Conservation (phyloP, 164 flowering plant species). For the Berberis thunbergii region DNA sequence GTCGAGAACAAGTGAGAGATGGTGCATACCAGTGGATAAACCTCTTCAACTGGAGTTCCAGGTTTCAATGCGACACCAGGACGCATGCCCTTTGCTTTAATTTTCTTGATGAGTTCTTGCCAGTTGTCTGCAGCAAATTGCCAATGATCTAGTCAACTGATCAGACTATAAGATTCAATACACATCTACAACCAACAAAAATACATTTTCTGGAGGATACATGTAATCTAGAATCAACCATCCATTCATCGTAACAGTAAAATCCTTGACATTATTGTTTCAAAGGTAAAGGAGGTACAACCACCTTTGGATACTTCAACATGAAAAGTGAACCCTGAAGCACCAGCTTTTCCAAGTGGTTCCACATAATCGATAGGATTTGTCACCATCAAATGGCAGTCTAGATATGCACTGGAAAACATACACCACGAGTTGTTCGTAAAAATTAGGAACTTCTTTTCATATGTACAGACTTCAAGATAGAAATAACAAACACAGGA, state of each 20-base stretch:
- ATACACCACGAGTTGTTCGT: background rate
- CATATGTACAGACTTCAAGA: background rate
- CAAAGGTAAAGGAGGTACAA: background rate
- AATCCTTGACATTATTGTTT: too few species aligned
- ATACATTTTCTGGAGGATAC: too few species aligned
- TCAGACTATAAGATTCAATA: background rate
- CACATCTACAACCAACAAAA: too few species aligned
- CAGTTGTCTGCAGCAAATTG: slow-evolving; percentile 58
- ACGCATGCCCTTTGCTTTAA: slow-evolving; percentile 81
- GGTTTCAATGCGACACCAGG: slow-evolving; percentile 94
- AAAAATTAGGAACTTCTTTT: background rate
- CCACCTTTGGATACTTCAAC: slow-evolving; percentile 85
- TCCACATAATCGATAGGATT: slow-evolving; percentile 97
- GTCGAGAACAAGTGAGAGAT: background rate
- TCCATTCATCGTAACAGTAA: too few species aligned
- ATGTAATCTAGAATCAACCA: too few species aligned
- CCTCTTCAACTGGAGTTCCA: slow-evolving; percentile 87
- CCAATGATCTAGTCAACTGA: slow-evolving; percentile 1
- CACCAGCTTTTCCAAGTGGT: slow-evolving; percentile 88
- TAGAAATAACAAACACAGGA: background rate
- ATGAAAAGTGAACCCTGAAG: slow-evolving; percentile 97
- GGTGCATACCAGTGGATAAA: slow-evolving; percentile 75
- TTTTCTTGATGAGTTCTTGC: slow-evolving; percentile 67
- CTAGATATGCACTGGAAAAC: slow-evolving; percentile 69
- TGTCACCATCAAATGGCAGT: slow-evolving; percentile 98